Base-by-base conservation (phyloP, 2,329 filamentous ascomycete species). In the Ilyonectria sp. region DNA sequence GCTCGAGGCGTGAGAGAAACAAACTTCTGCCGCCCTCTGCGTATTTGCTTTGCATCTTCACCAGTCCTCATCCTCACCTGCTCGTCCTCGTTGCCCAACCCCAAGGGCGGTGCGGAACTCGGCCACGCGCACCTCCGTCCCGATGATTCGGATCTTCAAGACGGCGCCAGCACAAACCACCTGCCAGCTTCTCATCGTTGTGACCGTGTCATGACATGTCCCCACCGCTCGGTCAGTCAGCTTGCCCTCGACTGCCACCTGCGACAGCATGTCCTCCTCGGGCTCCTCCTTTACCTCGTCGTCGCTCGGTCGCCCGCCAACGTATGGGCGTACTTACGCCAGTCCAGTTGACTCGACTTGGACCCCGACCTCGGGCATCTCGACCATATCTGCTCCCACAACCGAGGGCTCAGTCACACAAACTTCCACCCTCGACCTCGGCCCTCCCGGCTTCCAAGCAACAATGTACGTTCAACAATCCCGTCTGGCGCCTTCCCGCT, bases 371-470 rank as follows among this genome's bases (percentile, higher is more conserved):
- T 85, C 81, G 19, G 81, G 75, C 54, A 76, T 79, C 59, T 82
- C 84, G n/a, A 82, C 82, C 63, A 79, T 83, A 64, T 86, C 85
- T 61, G 82, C 76, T 37, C 76, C 82, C 19, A 85, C 84, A 62
- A 81, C 76, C 53, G 77, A 77, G 65, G 74, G 70, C 61, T 79
- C 79, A 53, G 71, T 66, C 78, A 81, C 71, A 79, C 80, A 65
- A 77, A 83, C 69, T 78, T 85, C 61, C 78, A 79, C 85, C 40
- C 81, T 87, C 47, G 86, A 87, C 71, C 80, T 87, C 52, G 85
- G 86, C 4, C 86, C 86, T 59, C 86, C 86, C 37, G 86, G 85
- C 58, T 87, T 85, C 70, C 83, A 86, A 80, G 86, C 86, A 75
- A 87, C 85, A 74, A 86, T 87, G 85, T 87, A 82, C 65, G 74